A percentile compares a stretch with the other conserved stretches of the same genome.
Conservation (phyloP, 2,329 filamentous ascomycete genomes). For the Penicillium glabrum region DNA sequence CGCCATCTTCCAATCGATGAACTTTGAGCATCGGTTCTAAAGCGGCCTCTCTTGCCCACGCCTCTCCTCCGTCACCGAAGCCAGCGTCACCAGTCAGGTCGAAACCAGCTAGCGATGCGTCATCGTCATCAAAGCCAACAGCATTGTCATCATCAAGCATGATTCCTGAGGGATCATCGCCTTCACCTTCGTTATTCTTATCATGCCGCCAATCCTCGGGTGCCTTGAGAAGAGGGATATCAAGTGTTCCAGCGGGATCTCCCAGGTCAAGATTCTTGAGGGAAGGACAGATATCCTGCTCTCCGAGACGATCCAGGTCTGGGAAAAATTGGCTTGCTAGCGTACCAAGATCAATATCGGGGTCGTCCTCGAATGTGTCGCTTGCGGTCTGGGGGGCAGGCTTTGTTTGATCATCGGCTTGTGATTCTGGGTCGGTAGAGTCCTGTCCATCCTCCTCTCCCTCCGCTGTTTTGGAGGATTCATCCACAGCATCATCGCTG, state of each 20-base stretch:
- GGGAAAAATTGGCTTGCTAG: slow-evolving; percentile 84
- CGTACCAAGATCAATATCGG: slow-evolving; percentile 75
- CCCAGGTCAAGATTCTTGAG: slow-evolving; percentile 92
- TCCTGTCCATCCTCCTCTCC: slow-evolving; percentile 35
- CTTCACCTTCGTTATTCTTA: slow-evolving; percentile 58
- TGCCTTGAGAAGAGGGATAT: slow-evolving; percentile 89
- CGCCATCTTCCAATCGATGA: slow-evolving; percentile 56
- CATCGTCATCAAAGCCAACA: slow-evolving; percentile 78
- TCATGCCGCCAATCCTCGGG: slow-evolving; percentile 80
- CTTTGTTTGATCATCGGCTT: slow-evolving; percentile 44
- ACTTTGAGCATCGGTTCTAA: slow-evolving; percentile 82
- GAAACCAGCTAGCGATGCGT: slow-evolving; percentile 68
- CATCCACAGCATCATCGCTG: slow-evolving; percentile 75
- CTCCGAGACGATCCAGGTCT: slow-evolving; percentile 71
- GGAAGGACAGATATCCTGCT: slow-evolving; percentile 90
- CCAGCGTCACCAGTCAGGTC: slow-evolving; percentile 70
- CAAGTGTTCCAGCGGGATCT: slow-evolving; percentile 77
- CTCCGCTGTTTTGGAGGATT: slow-evolving; percentile 42
- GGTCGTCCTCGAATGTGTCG: slow-evolving; percentile 49
- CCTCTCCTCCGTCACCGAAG: slow-evolving; percentile 94
- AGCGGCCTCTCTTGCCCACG: slow-evolving; percentile 88
- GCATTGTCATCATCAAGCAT: slow-evolving; percentile 86
- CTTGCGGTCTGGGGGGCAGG: slow-evolving; percentile 34
- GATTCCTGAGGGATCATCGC: slow-evolving; percentile 72
- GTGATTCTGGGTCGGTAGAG: slow-evolving; percentile 48